Evolutionary conservation across 768 basidiomycete species (phyloP).

Genomic region (Lactifluus echinatus): DNA sequence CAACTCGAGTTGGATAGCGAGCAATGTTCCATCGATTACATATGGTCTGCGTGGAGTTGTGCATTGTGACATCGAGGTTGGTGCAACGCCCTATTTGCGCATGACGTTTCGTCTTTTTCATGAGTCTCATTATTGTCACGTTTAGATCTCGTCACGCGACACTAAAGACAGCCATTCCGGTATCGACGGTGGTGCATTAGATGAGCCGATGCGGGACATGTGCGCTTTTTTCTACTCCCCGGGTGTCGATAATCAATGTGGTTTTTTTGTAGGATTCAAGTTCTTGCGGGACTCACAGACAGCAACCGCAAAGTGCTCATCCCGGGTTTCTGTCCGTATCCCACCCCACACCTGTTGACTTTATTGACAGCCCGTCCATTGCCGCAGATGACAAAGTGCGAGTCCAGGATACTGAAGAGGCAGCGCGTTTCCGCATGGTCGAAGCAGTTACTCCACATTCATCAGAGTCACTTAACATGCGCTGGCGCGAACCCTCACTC

Average conservation of each 20-base stretch:
- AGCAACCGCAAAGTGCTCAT: slow-evolving; percentile 52
- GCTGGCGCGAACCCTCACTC: slow-evolving; percentile 87
- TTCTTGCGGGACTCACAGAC: slow-evolving; percentile 65
- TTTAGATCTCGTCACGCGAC: slow-evolving; percentile 56
- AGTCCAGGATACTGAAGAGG: slow-evolving; percentile 57
- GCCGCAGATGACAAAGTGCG: slow-evolving; percentile 67
- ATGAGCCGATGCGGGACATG: slow-evolving; percentile 94
- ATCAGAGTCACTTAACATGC: slow-evolving; percentile 57
- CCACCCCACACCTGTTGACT: neutral
- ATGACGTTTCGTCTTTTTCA: neutral
- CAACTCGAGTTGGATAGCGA: slow-evolving; percentile 96
- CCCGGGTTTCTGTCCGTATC: slow-evolving; percentile 65
- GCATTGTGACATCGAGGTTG: slow-evolving; percentile 71
- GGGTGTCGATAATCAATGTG: neutral
- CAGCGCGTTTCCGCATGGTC: slow-evolving; percentile 56
- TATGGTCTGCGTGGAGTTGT: slow-evolving; percentile 93
- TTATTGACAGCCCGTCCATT: neutral
- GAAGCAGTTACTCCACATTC: slow-evolving; percentile 60
- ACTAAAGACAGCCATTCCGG: slow-evolving; percentile 85
- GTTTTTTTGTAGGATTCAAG: slow-evolving; percentile 47
- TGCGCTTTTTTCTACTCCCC: slow-evolving; percentile 27
- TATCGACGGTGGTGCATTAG: slow-evolving; percentile 80
- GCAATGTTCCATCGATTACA: slow-evolving; percentile 86
- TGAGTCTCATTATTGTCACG: neutral
- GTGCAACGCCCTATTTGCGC: neutral